phyloP scores from a whole-genome alignment of 306 rosid species.

The Quercus mongolica region DNA sequence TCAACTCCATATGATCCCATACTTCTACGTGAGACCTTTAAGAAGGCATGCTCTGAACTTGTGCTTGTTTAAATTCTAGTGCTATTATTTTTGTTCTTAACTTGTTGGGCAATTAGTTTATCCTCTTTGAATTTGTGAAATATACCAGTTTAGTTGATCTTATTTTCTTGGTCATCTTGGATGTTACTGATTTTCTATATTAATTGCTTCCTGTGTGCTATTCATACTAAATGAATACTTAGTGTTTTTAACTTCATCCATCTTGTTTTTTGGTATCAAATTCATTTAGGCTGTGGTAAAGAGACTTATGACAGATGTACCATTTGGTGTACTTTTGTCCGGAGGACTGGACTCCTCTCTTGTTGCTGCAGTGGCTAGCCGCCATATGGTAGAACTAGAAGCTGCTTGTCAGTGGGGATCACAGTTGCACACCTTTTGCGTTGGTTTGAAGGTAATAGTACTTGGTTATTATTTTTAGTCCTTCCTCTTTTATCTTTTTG shows the following conservation, averaged over 20 bases:
- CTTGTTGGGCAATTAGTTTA: not conserved
- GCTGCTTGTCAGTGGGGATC: conserved; percentile 94
- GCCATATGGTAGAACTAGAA: conserved; percentile 58
- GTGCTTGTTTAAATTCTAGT: not conserved
- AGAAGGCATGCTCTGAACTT: conserved; percentile 53
- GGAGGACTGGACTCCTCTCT: conserved; percentile 98
- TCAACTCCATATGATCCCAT: conserved; percentile 67
- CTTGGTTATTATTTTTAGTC: conserved; percentile 16
- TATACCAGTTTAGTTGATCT: not conserved
- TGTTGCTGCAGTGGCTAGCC: conserved; percentile 87
- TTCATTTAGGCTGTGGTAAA: conserved; percentile 76
- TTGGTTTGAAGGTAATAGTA: conserved; percentile 73
- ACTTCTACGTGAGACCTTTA: conserved; percentile 69
- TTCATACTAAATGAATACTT: not conserved
- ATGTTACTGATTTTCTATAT: not conserved
- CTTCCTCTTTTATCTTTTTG: not conserved
- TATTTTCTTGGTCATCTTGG: not conserved
- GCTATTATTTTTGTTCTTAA: not conserved
- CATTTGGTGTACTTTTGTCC: conserved; percentile 91
- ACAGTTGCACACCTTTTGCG: conserved; percentile 82
- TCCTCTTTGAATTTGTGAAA: not conserved
- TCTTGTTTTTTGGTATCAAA: conserved; percentile 19
- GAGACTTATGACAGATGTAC: conserved; percentile 99
- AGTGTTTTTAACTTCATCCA: not conserved
- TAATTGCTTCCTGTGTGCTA: not conserved